These are phyloP conservation scores for Oryza brachyantha DNA, from an alignment of 176 grass and related monocot genomes.

Conservation along the genomic window DNA sequence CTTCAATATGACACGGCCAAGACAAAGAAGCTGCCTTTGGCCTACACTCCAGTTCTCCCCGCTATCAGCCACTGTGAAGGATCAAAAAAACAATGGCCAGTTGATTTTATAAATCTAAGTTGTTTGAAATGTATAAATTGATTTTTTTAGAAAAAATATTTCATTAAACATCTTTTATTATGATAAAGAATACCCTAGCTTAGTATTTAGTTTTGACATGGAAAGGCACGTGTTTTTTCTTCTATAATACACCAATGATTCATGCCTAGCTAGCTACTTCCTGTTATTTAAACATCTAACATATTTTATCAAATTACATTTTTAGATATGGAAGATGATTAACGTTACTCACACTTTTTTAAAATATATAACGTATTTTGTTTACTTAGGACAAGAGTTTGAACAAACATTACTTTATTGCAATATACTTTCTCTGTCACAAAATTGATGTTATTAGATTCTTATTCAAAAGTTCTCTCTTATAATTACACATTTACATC, in stretches of 20 bases:
- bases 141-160: background rate
- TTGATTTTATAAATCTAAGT: background rate
- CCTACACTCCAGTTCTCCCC: constrained; percentile 98
- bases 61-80: constrained; percentile 66
- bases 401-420: too few relatives aligned
- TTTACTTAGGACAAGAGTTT: too few relatives aligned
- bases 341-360: too few relatives aligned
- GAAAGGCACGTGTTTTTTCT: background rate
- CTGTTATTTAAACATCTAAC: background rate
- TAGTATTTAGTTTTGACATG: background rate
- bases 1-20: constrained; percentile 84
- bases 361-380: too few relatives aligned
- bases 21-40: constrained; percentile 84
- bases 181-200: background rate
- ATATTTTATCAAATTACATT: background rate
- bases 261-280: background rate
- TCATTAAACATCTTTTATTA: background rate
- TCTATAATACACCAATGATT: background rate
- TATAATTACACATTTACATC: too few relatives aligned
- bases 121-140: background rate
- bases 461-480: too few relatives aligned
- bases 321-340: too few relatives aligned
- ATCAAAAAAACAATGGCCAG: background rate
- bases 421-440: too few relatives aligned
- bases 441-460: too few relatives aligned